Evolutionary conservation across 1,284 basidiomycete species (phyloP), one percentile per base, ranked within the genome.

Genomic region (Thelephora terrestris): DNA sequence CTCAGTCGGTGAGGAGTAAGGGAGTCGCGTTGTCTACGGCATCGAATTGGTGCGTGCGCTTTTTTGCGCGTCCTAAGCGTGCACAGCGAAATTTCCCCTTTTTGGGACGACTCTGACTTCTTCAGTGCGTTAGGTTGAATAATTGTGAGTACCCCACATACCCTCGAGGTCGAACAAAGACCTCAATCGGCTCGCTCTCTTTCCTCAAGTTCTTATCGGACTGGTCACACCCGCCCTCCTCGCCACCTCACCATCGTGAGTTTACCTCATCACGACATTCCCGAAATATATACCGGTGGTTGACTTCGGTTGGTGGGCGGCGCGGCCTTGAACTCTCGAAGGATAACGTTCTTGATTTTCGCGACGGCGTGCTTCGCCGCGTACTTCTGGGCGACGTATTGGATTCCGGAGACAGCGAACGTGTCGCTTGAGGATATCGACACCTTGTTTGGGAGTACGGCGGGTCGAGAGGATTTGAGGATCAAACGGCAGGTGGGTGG

Each of bases 11-110:
- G 64, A 74, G 91, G 58, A 82, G 88, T 53, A 82, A 83, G 61
- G 91, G 91, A 52, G 88, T 91, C 5, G 78, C 86, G 20, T 60
- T 94, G 18, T 81, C 86, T n/a, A 90, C 88, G 2, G 81, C 86
- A 2, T 88, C 85, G 36, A 89, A 88, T 62, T 91, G 88, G 87
- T 57, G 78, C 36, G 88, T 86, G 59, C 89, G 87, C 53, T 89
- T 85, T 84, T n/a, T n/a, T n/a, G n/a, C n/a, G n/a, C n/a, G n/a
- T n/a, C n/a, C n/a, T n/a, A n/a, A n/a, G 55, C 21, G 75, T 68
- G 10, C 27, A 47, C 1, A 40, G 9, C 25, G 42, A 37, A 29
- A 40, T 49, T 43, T 42, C 32, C 25, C 39, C 34, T 49, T 25
- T 61, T n/a, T n/a, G n/a, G n/a, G n/a, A n/a, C n/a, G n/a, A n/a